A percentile compares a stretch with the other conserved stretches of the same genome.
phyloP scores from a whole-genome alignment of 768 basidiomycete species.

The Collybia nuda region DNA sequence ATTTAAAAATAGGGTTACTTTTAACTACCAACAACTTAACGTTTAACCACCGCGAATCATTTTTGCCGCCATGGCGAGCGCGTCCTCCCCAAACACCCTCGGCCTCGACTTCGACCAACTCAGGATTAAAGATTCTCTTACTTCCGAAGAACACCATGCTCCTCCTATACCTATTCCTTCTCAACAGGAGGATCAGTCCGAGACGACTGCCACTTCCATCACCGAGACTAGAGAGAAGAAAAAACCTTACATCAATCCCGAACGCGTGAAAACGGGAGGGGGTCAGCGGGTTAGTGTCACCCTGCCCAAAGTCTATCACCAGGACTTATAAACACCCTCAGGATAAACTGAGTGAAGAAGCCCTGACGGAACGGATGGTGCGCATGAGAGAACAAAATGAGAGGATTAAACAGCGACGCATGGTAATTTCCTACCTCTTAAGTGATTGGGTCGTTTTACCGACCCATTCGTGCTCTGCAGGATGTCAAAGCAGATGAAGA shows the following conservation, averaged over 20 bases:
- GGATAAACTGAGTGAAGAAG: slow-evolving; percentile 48
- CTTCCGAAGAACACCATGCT: slow-evolving; percentile 11
- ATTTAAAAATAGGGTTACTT: too few relatives aligned
- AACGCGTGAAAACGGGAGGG: slow-evolving; percentile 84
- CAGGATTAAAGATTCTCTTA: slow-evolving; percentile 28
- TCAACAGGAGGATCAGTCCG: slow-evolving; percentile 14
- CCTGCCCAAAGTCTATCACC: slow-evolving; percentile 1
- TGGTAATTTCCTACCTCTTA: slow-evolving; percentile 31
- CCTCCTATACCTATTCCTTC: neutral
- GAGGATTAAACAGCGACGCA: slow-evolving; percentile 61
- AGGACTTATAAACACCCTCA: slow-evolving; percentile 11
- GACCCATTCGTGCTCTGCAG: slow-evolving; percentile 21
- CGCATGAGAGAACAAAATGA: slow-evolving; percentile 65
- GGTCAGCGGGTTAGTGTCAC: slow-evolving; percentile 55
- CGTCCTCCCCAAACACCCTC: slow-evolving; percentile 57
- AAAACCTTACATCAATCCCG: slow-evolving; percentile 77
- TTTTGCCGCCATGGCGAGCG: slow-evolving; percentile 32
- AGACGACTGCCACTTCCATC: slow-evolving; percentile 12
- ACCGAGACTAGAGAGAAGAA: slow-evolving; percentile 48
- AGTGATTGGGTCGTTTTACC: neutral
- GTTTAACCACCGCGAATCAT: too few relatives aligned
- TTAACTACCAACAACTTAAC: too few relatives aligned
- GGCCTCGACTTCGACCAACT: slow-evolving; percentile 67
- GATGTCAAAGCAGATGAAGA: slow-evolving; percentile 83
- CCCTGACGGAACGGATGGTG: slow-evolving; percentile 58